phyloP scores from a whole-genome alignment of 2,329 filamentous ascomycete genomes.

The Orbilia brochopaga region DNA sequence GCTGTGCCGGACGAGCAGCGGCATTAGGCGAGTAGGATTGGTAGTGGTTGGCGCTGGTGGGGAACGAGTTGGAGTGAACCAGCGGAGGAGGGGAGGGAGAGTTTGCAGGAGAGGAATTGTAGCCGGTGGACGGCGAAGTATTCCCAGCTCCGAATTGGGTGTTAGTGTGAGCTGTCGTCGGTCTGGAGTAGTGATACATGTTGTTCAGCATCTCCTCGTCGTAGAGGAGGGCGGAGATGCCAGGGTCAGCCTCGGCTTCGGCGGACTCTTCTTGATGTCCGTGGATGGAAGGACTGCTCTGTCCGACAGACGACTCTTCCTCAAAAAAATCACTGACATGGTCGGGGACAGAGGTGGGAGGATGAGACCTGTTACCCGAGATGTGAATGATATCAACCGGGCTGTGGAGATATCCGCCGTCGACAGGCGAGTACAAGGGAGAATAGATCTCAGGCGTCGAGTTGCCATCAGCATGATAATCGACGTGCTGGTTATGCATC shows the following conservation, averaged over 20 bases:
- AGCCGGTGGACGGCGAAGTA: slow-evolving; percentile 38
- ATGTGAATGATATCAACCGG: slow-evolving; percentile 50
- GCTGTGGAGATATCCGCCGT: slow-evolving; percentile 45
- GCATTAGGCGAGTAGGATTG: slow-evolving; percentile 37
- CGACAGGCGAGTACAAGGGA: slow-evolving; percentile 46
- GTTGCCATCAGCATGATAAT: slow-evolving; percentile 41
- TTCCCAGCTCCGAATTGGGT: slow-evolving; percentile 42
- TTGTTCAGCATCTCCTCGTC: slow-evolving; percentile 50
- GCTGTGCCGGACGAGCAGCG: slow-evolving; percentile 41
- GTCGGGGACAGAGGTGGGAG: slow-evolving; percentile 48
- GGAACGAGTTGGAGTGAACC: slow-evolving; percentile 48
- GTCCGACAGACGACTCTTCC: slow-evolving; percentile 47
- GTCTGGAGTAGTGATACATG: slow-evolving; percentile 49
- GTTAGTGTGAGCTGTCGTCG: slow-evolving; percentile 43
- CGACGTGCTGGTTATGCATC: slow-evolving; percentile 48
- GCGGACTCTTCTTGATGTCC: slow-evolving; percentile 45
- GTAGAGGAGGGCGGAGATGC: slow-evolving; percentile 48
- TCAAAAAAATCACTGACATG: slow-evolving; percentile 50
- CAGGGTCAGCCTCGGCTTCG: slow-evolving; percentile 40
- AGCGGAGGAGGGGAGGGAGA: slow-evolving; percentile 47
- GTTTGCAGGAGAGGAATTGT: slow-evolving; percentile 46
- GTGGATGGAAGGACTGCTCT: slow-evolving; percentile 49
- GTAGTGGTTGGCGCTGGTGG: slow-evolving; percentile 34
- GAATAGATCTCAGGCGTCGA: slow-evolving; percentile 50
- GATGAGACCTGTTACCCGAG: slow-evolving; percentile 37